A percentile compares a stretch with the other conserved stretches of the same genome.
Conservation (phyloP, 495 filamentous ascomycete species). For the Glutinoglossum americanum region DNA sequence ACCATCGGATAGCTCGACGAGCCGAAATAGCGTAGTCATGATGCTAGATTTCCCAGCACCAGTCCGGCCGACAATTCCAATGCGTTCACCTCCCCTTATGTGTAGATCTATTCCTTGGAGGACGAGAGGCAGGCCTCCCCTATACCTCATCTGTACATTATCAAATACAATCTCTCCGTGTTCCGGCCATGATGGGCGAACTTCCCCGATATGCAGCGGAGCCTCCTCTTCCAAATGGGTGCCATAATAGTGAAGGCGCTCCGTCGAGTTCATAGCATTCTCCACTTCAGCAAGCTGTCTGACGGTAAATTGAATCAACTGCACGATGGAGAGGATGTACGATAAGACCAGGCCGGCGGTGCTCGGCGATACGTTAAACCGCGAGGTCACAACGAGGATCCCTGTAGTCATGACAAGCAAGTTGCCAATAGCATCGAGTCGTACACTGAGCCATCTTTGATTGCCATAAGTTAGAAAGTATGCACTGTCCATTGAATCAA, state of each 20-base stretch:
- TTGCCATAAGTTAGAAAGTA: conserved; percentile 90
- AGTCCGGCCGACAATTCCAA: conserved; percentile 84
- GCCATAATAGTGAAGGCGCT: conserved; percentile 85
- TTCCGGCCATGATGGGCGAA: conserved; percentile 60
- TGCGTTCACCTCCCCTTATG: conserved; percentile 64
- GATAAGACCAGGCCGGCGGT: conserved; percentile 75
- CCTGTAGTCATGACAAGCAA: conserved; percentile 65
- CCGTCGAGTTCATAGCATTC: conserved; percentile 92
- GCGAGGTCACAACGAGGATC: conserved; percentile 79
- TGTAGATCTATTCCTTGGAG: conserved; percentile 59
- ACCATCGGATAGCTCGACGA: conserved; percentile 69
- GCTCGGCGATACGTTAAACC: conserved; percentile 69
- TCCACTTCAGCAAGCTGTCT: conserved; percentile 90
- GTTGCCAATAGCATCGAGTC: conserved; percentile 68
- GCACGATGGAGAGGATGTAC: conserved; percentile 84
- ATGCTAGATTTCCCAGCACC: conserved; percentile 90
- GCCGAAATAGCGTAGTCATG: conserved; percentile 80
- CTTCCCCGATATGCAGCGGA: conserved; percentile 43
- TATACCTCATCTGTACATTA: conserved; percentile 80
- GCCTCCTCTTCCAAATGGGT: conserved; percentile 74
- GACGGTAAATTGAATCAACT: conserved; percentile 89
- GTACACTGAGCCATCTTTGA: conserved; percentile 72
- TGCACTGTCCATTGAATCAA: conserved; percentile 81
- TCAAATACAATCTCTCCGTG: conserved; percentile 68
- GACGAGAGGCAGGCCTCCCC: conserved; percentile 60